Conservation (phyloP, 805 yeast genomes). For the Deakozyma indianensis region DNA sequence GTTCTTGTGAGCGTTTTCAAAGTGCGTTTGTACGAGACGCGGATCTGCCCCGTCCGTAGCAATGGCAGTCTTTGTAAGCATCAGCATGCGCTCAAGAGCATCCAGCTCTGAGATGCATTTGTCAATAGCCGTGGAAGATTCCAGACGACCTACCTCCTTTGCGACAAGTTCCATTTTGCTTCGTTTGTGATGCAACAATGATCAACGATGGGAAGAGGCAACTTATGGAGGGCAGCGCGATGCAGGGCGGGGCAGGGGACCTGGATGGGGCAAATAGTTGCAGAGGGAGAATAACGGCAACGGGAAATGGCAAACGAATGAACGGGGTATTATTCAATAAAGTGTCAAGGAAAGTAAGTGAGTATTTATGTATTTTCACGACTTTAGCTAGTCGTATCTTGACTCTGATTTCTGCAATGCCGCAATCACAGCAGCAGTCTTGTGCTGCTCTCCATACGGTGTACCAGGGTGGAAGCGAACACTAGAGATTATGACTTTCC, state of each 20-base stretch:
- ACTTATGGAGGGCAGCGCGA: too few relatives aligned
- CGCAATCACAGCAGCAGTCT: too few relatives aligned
- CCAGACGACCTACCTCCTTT: neutral
- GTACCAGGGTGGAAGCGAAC: too few relatives aligned
- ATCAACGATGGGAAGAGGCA: too few relatives aligned
- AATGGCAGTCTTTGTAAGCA: neutral
- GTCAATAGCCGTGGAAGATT: neutral
- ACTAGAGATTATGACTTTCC: too few relatives aligned
- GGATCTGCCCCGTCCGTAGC: neutral
- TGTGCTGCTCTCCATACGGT: too few relatives aligned
- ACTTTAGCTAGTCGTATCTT: too few relatives aligned
- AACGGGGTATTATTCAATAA: too few relatives aligned
- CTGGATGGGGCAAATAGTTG: neutral
- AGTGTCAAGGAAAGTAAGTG: too few relatives aligned
- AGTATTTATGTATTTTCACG: too few relatives aligned
- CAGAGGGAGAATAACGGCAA: neutral
- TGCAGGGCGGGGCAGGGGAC: neutral
- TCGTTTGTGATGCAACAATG: too few relatives aligned
- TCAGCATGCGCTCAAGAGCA: neutral
- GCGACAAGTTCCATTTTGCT: neutral
- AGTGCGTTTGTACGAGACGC: neutral
- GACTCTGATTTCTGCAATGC: too few relatives aligned
- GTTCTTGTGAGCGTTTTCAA: constrained; percentile 9
- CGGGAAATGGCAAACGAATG: neutral
- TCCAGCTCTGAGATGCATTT: neutral